These are phyloP conservation scores for Austropuccinia psidii DNA, from an alignment of 1,284 basidiomycete species.

Conservation along the genomic window DNA sequence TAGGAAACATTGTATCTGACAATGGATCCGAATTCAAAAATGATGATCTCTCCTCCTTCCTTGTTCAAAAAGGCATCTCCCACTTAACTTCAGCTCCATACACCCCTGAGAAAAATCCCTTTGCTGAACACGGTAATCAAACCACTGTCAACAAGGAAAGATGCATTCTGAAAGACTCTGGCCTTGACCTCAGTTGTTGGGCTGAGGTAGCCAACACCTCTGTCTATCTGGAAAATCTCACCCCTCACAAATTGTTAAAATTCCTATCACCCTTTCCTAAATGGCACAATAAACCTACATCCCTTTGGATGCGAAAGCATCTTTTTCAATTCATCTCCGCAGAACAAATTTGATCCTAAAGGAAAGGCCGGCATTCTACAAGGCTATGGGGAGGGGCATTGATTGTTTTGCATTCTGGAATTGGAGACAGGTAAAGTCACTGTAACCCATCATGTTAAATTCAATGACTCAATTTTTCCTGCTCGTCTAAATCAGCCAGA, in stretches of 20 bases:
- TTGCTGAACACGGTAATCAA: background rate
- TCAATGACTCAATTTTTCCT: too few species aligned
- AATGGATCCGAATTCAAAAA: slow-evolving; percentile 16
- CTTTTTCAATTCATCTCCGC: too few species aligned
- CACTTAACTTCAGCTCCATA: background rate
- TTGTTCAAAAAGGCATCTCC: background rate
- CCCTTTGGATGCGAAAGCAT: background rate
- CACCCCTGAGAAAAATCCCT: slow-evolving; percentile 6
- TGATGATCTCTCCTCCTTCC: background rate
- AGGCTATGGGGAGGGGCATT: too few species aligned
- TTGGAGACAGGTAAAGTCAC: too few species aligned
- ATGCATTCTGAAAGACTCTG: background rate
- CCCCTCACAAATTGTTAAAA: background rate
- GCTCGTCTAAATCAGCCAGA: too few species aligned
- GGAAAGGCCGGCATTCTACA: too few species aligned
- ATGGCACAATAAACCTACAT: background rate
- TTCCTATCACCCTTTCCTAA: background rate
- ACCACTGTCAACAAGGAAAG: background rate
- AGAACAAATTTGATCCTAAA: too few species aligned
- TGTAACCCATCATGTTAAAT: too few species aligned
- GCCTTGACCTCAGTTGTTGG: background rate
- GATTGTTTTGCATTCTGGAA: too few species aligned
- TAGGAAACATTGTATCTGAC: background rate
- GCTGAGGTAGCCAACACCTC: background rate
- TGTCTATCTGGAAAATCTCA: slow-evolving; percentile 2